These are phyloP conservation scores for Penicillium sp. DNA, from an alignment of 2,329 filamentous ascomycete species.

Conservation along the genomic window DNA sequence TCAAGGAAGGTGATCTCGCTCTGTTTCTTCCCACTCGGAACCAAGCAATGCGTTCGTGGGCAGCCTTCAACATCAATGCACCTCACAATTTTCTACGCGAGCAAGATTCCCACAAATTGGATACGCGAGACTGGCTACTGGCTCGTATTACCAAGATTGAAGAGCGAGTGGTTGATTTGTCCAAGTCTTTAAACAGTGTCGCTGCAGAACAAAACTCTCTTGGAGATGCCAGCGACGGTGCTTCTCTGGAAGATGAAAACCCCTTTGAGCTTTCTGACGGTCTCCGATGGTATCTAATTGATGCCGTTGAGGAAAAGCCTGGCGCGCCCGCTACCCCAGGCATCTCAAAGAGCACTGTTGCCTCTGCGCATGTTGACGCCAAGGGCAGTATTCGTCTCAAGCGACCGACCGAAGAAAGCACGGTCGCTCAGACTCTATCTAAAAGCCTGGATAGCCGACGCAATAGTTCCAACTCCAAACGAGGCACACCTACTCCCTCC, in stretches of 20 bases:
- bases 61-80: conserved; percentile 96
- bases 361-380: conserved; percentile 83
- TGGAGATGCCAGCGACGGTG: conserved; percentile 57
- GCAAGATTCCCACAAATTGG: conserved; percentile 83
- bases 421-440: conserved; percentile 76
- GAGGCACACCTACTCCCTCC: conserved; percentile 54
- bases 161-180: conserved; percentile 90
- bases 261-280: conserved; percentile 96
- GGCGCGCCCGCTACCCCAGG: conserved; percentile 91
- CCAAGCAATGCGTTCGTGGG: conserved; percentile 93
- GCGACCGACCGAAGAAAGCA: conserved; percentile 65
- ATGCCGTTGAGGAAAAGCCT: conserved; percentile 90
- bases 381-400: conserved; percentile 67
- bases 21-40: conserved; percentile 93
- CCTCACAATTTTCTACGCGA: conserved; percentile 97
- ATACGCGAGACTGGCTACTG: conserved; percentile 91
- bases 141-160: conserved; percentile 90
- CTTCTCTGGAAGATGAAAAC: conserved; percentile 82
- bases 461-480: conserved; percentile 84
- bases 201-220: conserved; percentile 57
- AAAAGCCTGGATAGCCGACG: conserved; percentile 90
- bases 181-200: conserved; percentile 68
- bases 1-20: conserved; percentile 95
- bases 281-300: conserved; percentile 92
- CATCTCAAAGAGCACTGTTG: conserved; percentile 87